A percentile compares a stretch with the other conserved stretches of the same genome.
These are phyloP conservation scores for Aureobasidium sp. DNA, from an alignment of 2,329 filamentous ascomycete species.

Conservation along the genomic window DNA sequence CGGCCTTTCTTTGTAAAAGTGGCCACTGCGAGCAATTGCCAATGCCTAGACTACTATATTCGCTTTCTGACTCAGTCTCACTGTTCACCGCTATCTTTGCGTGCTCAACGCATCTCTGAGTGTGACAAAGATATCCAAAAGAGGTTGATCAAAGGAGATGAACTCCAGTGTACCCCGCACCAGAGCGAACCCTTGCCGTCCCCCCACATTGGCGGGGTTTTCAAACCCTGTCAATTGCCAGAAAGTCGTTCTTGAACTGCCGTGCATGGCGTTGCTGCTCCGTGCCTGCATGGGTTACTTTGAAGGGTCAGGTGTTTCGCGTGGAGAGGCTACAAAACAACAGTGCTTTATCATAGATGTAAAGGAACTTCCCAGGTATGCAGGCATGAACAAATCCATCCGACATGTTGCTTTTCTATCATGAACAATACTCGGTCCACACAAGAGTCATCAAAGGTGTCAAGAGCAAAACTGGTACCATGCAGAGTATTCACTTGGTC, in stretches of 20 bases:
- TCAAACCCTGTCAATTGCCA: neutral
- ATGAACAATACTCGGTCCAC: too few species aligned
- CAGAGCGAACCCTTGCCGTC: too few species aligned
- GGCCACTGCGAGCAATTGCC: neutral
- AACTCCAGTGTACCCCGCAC: neutral
- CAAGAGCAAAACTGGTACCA: too few species aligned
- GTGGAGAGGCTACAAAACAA: too few species aligned
- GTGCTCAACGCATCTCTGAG: neutral
- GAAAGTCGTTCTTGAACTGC: neutral
- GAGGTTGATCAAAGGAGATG: neutral
- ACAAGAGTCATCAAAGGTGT: too few species aligned
- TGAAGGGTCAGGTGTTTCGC: neutral
- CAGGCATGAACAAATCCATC: too few species aligned
- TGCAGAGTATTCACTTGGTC: too few species aligned
- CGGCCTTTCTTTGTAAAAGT: neutral
- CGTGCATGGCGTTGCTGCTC: neutral
- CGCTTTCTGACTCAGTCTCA: neutral
- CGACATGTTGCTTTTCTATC: too few species aligned
- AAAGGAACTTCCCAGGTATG: too few species aligned
- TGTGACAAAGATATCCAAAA: neutral
- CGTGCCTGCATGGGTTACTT: neutral
- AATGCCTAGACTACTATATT: neutral
- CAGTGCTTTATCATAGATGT: too few species aligned
- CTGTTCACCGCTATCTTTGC: neutral
- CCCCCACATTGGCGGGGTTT: neutral